Conservation (phyloP, 2,329 filamentous ascomycete species). For the Ascochyta rabiei region DNA sequence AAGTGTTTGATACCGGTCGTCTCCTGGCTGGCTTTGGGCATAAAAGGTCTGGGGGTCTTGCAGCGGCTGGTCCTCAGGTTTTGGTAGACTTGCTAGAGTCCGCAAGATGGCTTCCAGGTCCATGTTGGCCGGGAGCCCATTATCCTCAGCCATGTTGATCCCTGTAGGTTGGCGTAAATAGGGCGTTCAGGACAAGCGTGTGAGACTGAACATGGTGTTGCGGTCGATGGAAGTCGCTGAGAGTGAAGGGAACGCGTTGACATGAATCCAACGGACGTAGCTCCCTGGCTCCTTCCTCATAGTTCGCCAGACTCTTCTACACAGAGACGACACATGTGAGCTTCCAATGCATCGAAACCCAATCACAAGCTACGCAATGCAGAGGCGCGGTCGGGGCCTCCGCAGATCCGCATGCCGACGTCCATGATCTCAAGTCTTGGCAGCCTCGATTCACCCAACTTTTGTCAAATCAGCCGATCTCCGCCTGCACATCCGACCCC, state of each 20-base stretch:
- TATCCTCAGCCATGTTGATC: constrained; percentile 41
- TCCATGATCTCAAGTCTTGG: constrained; percentile 31
- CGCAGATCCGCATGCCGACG: constrained; percentile 6
- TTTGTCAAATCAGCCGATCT: constrained; percentile 43
- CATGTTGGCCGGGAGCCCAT: constrained; percentile 23
- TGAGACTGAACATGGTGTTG: constrained; percentile 2
- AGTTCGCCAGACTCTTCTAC: neutral
- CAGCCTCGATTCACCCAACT: constrained; percentile 34
- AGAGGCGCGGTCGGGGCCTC: constrained; percentile 9
- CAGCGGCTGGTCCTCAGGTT: constrained; percentile 18
- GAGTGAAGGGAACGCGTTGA: constrained; percentile 3
- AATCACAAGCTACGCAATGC: neutral
- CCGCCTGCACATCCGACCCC: constrained; percentile 23
- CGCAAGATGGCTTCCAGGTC: constrained; percentile 45
- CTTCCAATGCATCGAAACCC: neutral
- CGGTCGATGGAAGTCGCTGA: neutral
- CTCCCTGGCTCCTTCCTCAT: constrained; percentile 1
- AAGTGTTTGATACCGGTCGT: neutral
- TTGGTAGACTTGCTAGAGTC: constrained; percentile 42
- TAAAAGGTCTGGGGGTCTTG: constrained; percentile 13
- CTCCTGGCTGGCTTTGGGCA: constrained; percentile 13
- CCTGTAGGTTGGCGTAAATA: neutral
- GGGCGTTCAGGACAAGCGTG: neutral
- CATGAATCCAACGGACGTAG: neutral
- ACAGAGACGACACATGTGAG: neutral